Evolutionary conservation across 345 rosid species (phyloP).

Genomic region (Eucalyptus dawsonii): DNA sequence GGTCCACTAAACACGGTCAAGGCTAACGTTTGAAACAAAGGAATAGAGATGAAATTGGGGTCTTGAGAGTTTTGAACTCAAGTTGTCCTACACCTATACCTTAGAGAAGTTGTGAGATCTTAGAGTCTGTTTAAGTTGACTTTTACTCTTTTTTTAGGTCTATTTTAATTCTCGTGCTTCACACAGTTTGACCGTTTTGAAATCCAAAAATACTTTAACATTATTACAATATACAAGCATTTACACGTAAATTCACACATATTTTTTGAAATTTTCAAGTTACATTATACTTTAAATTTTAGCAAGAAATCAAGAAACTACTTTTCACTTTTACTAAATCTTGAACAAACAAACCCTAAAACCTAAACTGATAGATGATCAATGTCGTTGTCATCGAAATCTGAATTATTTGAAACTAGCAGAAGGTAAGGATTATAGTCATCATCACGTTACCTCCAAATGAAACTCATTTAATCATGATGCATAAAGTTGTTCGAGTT

Average conservation of each 20-base stretch:
- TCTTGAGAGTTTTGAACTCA: neutral
- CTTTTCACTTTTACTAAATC: neutral
- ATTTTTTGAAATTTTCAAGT: neutral
- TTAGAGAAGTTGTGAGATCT: neutral
- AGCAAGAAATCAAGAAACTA: neutral
- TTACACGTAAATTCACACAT: neutral
- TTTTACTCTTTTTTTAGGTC: too few species aligned
- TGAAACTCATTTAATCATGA: neutral
- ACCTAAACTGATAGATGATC: neutral
- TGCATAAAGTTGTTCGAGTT: neutral
- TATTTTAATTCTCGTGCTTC: neutral
- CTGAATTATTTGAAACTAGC: neutral
- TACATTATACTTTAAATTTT: neutral
- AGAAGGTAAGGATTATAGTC: neutral
- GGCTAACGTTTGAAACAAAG: neutral
- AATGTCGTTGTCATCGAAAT: neutral
- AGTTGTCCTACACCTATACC: neutral
- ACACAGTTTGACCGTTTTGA: neutral
- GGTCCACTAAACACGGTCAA: neutral
- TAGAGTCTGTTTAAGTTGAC: neutral
- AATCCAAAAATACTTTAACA: neutral
- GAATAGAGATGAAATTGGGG: neutral
- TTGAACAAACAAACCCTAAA: neutral
- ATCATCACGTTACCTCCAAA: neutral
- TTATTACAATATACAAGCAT: neutral